A percentile compares a stretch with the other conserved stretches of the same genome.
Evolutionary conservation across 768 basidiomycete genomes (phyloP).

Genomic region (Rossbeevera mucosa): DNA sequence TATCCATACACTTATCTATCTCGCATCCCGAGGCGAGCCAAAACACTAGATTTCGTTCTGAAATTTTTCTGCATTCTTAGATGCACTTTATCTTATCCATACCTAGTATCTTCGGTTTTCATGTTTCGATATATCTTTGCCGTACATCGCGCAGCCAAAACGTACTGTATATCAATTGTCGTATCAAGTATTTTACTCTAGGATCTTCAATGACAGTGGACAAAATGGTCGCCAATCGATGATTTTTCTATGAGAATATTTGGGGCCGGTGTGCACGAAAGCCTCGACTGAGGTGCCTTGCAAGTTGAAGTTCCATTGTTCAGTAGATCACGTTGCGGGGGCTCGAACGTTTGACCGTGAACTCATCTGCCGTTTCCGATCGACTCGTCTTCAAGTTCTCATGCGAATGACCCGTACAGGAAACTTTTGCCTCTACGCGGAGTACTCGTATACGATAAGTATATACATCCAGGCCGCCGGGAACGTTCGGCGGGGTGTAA

Average conservation of each 20-base stretch:
- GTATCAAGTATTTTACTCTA: constrained; percentile 16
- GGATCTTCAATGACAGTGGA: constrained; percentile 11
- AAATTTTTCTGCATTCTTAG: constrained; percentile 7
- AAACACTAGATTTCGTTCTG: constrained; percentile 23
- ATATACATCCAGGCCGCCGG: neutral
- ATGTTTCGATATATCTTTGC: constrained; percentile 15
- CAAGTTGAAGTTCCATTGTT: neutral
- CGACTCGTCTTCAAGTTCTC: neutral
- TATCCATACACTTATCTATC: constrained; percentile 15
- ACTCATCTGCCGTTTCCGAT: neutral
- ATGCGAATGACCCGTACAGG: neutral
- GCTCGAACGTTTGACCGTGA: neutral
- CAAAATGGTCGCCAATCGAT: neutral
- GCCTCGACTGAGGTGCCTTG: neutral
- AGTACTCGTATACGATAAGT: neutral
- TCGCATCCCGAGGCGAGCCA: neutral
- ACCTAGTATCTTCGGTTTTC: constrained; percentile 11
- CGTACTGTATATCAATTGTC: constrained; percentile 19
- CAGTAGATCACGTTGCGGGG: neutral
- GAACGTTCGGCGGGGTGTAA: neutral
- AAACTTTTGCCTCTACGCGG: neutral
- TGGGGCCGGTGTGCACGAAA: neutral
- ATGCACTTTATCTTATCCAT: constrained; percentile 15
- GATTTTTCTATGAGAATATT: neutral
- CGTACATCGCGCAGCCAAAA: constrained; percentile 16